Base-by-base conservation (phyloP, 106 monocot species). In the Alisma plantagoaquatica region DNA sequence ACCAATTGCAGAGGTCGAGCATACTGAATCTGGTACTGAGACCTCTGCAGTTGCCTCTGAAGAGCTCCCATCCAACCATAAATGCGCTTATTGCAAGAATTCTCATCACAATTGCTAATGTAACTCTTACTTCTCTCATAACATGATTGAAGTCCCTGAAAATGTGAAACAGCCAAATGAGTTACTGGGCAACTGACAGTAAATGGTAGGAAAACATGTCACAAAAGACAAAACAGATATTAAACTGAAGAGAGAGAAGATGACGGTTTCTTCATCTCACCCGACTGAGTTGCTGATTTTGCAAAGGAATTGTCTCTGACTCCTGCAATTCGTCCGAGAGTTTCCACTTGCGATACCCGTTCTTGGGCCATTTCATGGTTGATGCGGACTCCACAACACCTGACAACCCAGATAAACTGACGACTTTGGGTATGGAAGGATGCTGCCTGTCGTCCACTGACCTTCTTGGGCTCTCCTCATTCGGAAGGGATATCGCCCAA, bases 11-110 rank as follows among this genome's bases (percentile, higher is more conserved):
- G 29, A 57, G 79, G 83, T 12, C 79, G 71, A 31, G 72, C 74
- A 75, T 87, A 87, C 41, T 80, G 82, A 33, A 93, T 77, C 29
- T 87, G 79, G 57, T 93, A 93, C 29, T 93, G 93, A 41, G 93
- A 93, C 69, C 87, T 87, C 48, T 87, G 87, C 23, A 83, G 68
- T 35, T 80, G 87, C 67, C 93, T 77, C 41, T 83, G 87, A 53
- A 93, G 56, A 52, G 73, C 72, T 27, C 87, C 93, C 69, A 87
- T 22, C 80, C 92, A 92, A 1, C 92, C 79, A 77, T 83, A 74
- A 24, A 87, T 54, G 54, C 79, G 69, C 68, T 92, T 87, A 56
- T 77, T 50, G 41, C 68, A 87, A 58, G 33, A 33, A n/a, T 77
- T 74, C 35, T 79, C 75, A 10, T 62, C 56, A 57, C 70, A 83